Percentiles rank a stretch among this genome's conserved stretches.
Evolutionary conservation across 2,329 filamentous ascomycete genomes (phyloP).

Genomic region (Tolypocladium ophioglossoides): DNA sequence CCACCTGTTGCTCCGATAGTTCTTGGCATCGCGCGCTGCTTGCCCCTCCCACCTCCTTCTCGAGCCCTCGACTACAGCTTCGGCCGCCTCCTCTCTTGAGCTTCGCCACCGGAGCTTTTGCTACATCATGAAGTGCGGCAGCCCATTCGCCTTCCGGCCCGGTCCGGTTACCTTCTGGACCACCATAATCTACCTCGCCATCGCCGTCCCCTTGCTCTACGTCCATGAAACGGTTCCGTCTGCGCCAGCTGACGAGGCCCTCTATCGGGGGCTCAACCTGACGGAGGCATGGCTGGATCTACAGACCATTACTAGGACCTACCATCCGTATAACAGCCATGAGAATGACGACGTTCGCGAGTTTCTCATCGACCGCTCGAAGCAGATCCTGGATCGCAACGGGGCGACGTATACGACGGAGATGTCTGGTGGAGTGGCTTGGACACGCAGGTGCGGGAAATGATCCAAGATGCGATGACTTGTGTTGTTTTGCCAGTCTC

Average conservation of each 20-base stretch:
- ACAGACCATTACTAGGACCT: constrained; percentile 59
- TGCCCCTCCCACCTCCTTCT: too few relatives aligned
- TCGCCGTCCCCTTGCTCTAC: constrained; percentile 62
- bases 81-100: background rate
- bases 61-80: background rate
- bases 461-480: background rate
- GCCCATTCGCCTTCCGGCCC: constrained; percentile 67
- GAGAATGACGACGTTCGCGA: constrained; percentile 70
- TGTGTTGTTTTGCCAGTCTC: background rate
- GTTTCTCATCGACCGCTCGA: constrained; percentile 63
- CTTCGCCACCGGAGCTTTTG: background rate
- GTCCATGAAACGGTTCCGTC: constrained; percentile 68
- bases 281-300: constrained; percentile 82
- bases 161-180: constrained; percentile 74
- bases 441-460: constrained; percentile 13
- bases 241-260: constrained; percentile 39
- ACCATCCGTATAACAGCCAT: constrained; percentile 83
- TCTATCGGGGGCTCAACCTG: constrained; percentile 58
- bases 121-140: constrained; percentile 22
- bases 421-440: constrained; percentile 18
- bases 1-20: background rate
- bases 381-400: constrained; percentile 57
- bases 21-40: background rate
- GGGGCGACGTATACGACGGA: constrained; percentile 35
- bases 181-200: constrained; percentile 63